Evolutionary conservation across 257 asterid genomes (phyloP).

Genomic region (Solanum bukasovii): DNA sequence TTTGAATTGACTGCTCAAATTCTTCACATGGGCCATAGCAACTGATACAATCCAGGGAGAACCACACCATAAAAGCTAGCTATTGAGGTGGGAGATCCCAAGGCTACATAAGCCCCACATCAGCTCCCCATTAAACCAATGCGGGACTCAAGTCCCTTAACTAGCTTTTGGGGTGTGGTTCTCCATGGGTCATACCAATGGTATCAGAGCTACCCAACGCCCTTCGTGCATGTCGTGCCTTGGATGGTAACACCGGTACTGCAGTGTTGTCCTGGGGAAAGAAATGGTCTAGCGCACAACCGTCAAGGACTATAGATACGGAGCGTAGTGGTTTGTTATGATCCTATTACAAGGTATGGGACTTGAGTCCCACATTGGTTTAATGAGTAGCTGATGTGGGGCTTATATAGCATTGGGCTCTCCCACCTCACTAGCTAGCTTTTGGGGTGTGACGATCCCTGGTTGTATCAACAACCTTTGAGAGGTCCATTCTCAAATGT

Average conservation of each 20-base stretch:
- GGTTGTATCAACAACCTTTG: neutral
- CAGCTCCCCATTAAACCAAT: neutral
- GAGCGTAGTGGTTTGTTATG: neutral
- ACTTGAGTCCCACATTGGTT: neutral
- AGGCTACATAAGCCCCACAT: neutral
- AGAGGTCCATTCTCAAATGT: neutral
- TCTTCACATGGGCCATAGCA: neutral
- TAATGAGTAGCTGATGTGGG: neutral
- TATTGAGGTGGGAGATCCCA: neutral
- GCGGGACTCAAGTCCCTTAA: neutral
- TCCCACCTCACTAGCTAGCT: neutral
- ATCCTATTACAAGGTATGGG: neutral
- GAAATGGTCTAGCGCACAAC: neutral
- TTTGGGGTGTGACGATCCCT: neutral
- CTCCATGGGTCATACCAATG: neutral
- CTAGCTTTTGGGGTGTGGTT: neutral
- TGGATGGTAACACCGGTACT: neutral
- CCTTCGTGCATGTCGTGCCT: neutral
- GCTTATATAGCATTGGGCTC: neutral
- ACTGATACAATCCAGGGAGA: neutral
- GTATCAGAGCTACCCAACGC: neutral
- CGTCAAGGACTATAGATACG: neutral
- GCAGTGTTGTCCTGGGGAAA: neutral
- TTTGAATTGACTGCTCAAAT: neutral
- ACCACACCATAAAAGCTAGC: neutral